Base-by-base conservation (phyloP, 345 rosid species). In the Aethionema arabicum region DNA sequence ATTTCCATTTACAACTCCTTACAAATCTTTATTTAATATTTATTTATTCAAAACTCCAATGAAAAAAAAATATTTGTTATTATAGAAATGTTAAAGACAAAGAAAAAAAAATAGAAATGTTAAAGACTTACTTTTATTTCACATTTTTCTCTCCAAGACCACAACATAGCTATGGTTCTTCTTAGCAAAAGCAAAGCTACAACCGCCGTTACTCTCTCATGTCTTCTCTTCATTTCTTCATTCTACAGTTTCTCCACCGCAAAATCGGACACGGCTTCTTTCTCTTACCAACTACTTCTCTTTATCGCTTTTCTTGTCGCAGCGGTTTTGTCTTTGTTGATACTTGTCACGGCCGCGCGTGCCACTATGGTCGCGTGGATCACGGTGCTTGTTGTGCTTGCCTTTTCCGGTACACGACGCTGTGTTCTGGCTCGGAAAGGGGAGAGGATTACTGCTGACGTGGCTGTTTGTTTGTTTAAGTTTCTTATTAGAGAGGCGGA, bases 291-390 rank as follows among this genome's bases (percentile, higher is more conserved):
- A 5, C 11, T 70, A 11, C 36, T 64, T 51, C 10, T 45, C 0
- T 31, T 65, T 1, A 33, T n/a, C 2, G 56, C 12, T 4, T 57
- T 52, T 4, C 15, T 65, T 27, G 45, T 65, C 0, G 40, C 46
- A 0, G 64, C 60, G 8, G 72, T 39, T 51, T 40, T 65, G 36
- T 59, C 72, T 2, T 67, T 59, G 48, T 1, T 67, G 11, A n/a
- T 72, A 11, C 53, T 72, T 8, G 68, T 72, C 10, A 41, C 68
- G 0, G 76, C 72, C 4, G 76, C 65, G 3, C 68, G 76, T 54
- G 76, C 68, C 41, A 66, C 76, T 12, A 72, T 72, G 64, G 76
- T 72, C 5, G 49, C 76, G 4, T 72, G 76, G 76, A 72, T 72
- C 45, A 72, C 72, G 6, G 72, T 72, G 5, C 67, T 72, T 0